Conservation (phyloP, 2,329 filamentous ascomycete species). For the Gaeumannomyces sp. region DNA sequence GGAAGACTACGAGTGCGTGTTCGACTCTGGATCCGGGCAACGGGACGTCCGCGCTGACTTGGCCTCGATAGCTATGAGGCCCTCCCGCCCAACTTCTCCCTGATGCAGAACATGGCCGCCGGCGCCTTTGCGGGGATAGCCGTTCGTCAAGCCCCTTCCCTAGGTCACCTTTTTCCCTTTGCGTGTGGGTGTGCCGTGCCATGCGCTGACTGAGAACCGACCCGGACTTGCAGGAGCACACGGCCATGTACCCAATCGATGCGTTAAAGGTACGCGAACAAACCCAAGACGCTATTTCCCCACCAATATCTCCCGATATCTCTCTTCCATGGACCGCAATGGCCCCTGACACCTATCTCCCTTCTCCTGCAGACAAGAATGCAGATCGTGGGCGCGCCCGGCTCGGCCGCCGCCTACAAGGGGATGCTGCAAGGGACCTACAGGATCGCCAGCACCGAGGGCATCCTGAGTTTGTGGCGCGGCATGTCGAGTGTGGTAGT, state of each 20-base stretch:
- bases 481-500: conserved; percentile 95
- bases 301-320: neutral
- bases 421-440: conserved; percentile 89
- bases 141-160: conserved; percentile 44
- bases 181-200: neutral
- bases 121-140: conserved; percentile 96
- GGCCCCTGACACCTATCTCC: neutral
- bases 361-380: conserved; percentile 70
- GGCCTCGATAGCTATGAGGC: conserved; percentile 66
- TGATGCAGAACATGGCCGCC: conserved; percentile 90
- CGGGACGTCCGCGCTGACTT: neutral
- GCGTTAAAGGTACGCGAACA: conserved; percentile 72
- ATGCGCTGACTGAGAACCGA: neutral
- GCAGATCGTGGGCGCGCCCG: conserved; percentile 86
- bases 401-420: conserved; percentile 68
- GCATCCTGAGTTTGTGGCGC: conserved; percentile 86
- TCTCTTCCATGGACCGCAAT: neutral
- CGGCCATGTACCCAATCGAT: conserved; percentile 98
- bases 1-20: conserved; percentile 61
- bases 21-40: neutral
- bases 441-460: conserved; percentile 85
- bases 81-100: conserved; percentile 87
- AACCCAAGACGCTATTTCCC: neutral
- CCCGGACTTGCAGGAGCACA: conserved; percentile 66
- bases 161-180: neutral